Evolutionary conservation across 2,329 filamentous ascomycete species (phyloP), one percentile per base, ranked within the genome.

Genomic region (Allantophomopsis lycopodina): DNA sequence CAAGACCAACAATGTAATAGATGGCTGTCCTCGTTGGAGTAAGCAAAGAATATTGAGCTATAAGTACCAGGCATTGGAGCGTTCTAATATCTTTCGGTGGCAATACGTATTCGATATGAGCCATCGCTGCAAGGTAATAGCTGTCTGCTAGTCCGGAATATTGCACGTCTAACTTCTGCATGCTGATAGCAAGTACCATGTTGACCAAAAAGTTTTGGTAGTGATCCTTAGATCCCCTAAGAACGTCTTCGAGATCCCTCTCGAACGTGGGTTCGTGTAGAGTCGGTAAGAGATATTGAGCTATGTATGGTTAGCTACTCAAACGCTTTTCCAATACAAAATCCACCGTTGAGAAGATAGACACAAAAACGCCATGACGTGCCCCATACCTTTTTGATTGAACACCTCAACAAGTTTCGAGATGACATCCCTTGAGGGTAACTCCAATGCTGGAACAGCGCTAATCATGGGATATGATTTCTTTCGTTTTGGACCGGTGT

Each of bases 81-180:
- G 91, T 93, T 51, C 80, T 84, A 21, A 95, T 61, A 56, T 96
- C 85, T 67, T 94, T 94, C n/a, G 81, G 78, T 39, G 79, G 78
- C 40, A 96, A 72, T 10, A 93, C 79, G 2, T 77, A 76, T 57
- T 95, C 84, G 44, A 96, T 77, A 50, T 79, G 79, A 45, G 80
- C 77, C 63, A 96, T 78, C 5, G 89, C 89, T 17, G 88, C 83
- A 16, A 95, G 70, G 54, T 95, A 96, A 61, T 94, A 96, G 55
- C 86, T 88, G 60, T 96, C 89, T 21, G 91, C 89, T 20, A 96
- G 66, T 17, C 88, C 88, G n/a, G 88, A 87, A 58, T 91, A 96
- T 47, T 84, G 79, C 0, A 80, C 75, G 55, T 88, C 85, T 52
- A 95, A 70, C 59, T 93, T 94, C 60, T 96, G 89, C 60, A 96